Percentiles rank a stretch among this genome's conserved stretches.
Conservation (phyloP, 371 early-diverging fungal genomes). For the Mucor mucedo region DNA sequence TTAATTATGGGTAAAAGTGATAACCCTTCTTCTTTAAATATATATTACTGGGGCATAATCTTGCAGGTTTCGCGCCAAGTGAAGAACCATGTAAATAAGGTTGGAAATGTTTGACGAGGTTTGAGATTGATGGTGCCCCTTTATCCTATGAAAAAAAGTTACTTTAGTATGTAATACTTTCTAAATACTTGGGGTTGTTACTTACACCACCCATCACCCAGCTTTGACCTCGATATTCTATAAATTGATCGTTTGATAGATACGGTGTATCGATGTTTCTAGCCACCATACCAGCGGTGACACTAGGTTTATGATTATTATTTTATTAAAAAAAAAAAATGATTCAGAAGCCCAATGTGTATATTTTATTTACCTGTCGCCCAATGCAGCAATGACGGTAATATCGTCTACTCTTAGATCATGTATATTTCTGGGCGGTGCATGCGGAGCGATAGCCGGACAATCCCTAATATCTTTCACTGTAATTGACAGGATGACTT, state of each 20-base stretch:
- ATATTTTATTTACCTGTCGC: slow-evolving; percentile 37
- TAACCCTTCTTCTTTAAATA: background rate
- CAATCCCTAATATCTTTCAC: slow-evolving; percentile 10
- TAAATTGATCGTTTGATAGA: slow-evolving; percentile 21
- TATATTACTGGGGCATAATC: slow-evolving; percentile 32
- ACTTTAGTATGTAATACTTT: no score
- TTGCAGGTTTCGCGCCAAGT: slow-evolving; percentile 26
- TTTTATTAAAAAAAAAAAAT: background rate
- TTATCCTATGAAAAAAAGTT: slow-evolving; percentile 28
- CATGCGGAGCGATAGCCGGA: slow-evolving; percentile 8
- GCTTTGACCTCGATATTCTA: slow-evolving; percentile 40
- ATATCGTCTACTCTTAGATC: slow-evolving; percentile 33
- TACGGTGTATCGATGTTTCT: slow-evolving; percentile 31
- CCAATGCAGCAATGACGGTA: slow-evolving; percentile 30
- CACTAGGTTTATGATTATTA: slow-evolving; percentile 14
- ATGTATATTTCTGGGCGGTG: slow-evolving; percentile 24
- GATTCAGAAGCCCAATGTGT: no score
- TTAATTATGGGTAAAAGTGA: background rate
- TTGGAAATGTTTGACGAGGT: slow-evolving; percentile 33
- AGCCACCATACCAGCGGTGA: slow-evolving; percentile 38
- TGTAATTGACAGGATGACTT: background rate
- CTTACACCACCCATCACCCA: slow-evolving; percentile 43
- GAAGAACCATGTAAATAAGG: slow-evolving; percentile 33
- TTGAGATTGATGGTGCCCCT: slow-evolving; percentile 33
- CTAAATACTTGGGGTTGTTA: background rate